A percentile compares a stretch with the other conserved stretches of the same genome.
phyloP scores from a whole-genome alignment of 2,329 filamentous ascomycete genomes.

The Diaporthe vexans region DNA sequence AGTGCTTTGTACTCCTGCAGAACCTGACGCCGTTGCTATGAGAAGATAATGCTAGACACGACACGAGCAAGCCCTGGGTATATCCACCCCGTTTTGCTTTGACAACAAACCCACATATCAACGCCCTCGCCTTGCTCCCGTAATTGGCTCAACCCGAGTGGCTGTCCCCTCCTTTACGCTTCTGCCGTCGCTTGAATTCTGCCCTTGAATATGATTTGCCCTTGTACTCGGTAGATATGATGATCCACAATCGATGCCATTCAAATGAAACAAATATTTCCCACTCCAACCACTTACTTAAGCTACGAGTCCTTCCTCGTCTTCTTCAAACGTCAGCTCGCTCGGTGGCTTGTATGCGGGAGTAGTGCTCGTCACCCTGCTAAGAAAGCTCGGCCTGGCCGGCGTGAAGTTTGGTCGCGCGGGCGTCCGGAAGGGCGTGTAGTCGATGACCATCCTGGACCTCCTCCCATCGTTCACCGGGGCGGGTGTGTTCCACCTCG shows the following conservation, averaged over 20 bases:
- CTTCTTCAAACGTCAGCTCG: conserved; percentile 40
- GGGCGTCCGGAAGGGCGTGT: conserved; percentile 40
- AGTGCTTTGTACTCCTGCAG: conserved; percentile 22
- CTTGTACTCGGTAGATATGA: conserved; percentile 35
- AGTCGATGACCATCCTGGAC: conserved; percentile 37
- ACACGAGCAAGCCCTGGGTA: conserved; percentile 26
- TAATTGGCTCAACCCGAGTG: neutral
- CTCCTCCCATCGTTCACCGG: conserved; percentile 30
- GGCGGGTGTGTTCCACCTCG: conserved; percentile 40
- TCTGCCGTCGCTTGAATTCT: neutral
- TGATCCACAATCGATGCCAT: conserved; percentile 33
- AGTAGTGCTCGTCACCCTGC: conserved; percentile 36
- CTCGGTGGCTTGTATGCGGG: conserved; percentile 40
- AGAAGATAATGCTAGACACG: conserved; percentile 29
- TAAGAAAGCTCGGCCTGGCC: conserved; percentile 36
- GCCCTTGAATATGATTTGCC: conserved; percentile 9
- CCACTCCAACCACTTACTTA: neutral
- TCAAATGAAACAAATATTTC: conserved; percentile 21
- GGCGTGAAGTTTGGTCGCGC: conserved; percentile 28
- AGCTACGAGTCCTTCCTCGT: conserved; percentile 29
- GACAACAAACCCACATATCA: conserved; percentile 12
- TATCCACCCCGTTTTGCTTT: conserved; percentile 1
- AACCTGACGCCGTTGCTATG: conserved; percentile 29
- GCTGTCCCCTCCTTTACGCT: neutral
- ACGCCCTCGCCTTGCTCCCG: conserved; percentile 12